Conservation (phyloP, 768 basidiomycete species). For the Rhodotorula toruloides region DNA sequence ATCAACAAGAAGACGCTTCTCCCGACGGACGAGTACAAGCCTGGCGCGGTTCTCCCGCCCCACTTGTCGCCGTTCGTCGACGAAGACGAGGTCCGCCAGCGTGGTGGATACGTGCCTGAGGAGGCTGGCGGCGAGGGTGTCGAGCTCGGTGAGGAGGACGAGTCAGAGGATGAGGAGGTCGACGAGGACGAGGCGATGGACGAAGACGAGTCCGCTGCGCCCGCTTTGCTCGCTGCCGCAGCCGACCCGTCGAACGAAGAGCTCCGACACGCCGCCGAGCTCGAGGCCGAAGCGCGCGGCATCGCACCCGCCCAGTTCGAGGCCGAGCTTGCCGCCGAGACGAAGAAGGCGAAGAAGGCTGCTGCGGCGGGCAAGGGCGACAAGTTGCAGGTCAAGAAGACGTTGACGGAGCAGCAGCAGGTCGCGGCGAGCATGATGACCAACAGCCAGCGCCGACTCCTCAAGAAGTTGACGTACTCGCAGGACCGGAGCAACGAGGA, state of each 20-base stretch:
- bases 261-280: slow-evolving; percentile 74
- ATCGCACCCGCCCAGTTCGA: slow-evolving; percentile 47
- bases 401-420: slow-evolving; percentile 46
- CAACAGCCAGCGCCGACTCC: slow-evolving; percentile 50
- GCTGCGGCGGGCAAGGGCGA: slow-evolving; percentile 19
- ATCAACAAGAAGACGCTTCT: slow-evolving; percentile 81
- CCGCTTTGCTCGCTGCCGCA: slow-evolving; percentile 49
- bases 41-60: slow-evolving; percentile 80
- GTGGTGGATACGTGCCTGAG: slow-evolving; percentile 49
- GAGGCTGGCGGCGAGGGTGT: slow-evolving; percentile 55
- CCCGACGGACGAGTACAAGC: slow-evolving; percentile 75
- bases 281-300: slow-evolving; percentile 68
- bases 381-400: slow-evolving; percentile 13
- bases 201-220: slow-evolving; percentile 45
- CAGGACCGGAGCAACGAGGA: slow-evolving; percentile 48
- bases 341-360: slow-evolving; percentile 42
- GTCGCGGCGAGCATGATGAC: slow-evolving; percentile 50
- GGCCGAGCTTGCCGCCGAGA: slow-evolving; percentile 46
- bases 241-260: slow-evolving; percentile 57
- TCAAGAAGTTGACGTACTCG: slow-evolving; percentile 51
- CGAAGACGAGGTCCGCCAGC: slow-evolving; percentile 50
- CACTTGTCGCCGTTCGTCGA: slow-evolving; percentile 95
- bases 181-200: slow-evolving; percentile 47
- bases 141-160: slow-evolving; percentile 46
- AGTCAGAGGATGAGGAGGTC: slow-evolving; percentile 44